Evolutionary conservation across 2,329 filamentous ascomycete species (phyloP).

Genomic region (Fonsecaea monophora): DNA sequence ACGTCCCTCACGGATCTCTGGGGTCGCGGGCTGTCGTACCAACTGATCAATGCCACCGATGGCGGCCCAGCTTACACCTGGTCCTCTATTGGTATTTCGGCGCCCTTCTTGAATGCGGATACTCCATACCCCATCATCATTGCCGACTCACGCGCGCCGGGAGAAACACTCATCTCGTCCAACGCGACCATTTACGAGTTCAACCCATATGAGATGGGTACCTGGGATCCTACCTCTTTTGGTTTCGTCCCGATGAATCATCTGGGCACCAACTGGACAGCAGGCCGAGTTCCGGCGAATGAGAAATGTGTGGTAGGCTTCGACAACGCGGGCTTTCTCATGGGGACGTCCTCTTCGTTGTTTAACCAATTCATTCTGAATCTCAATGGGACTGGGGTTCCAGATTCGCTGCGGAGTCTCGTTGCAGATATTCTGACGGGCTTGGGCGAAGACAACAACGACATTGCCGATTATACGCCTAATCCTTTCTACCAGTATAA

Average conservation of each 20-base stretch:
- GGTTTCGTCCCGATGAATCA: constrained; percentile 75
- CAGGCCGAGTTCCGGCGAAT: constrained; percentile 62
- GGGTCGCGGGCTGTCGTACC: constrained; percentile 84
- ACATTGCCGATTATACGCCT: constrained; percentile 75
- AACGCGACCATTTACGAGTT: constrained; percentile 81
- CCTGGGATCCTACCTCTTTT: constrained; percentile 74
- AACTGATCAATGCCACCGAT: constrained; percentile 76
- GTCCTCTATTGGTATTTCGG: constrained; percentile 73
- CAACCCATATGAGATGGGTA: constrained; percentile 78
- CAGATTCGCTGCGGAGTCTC: constrained; percentile 59
- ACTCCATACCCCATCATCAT: constrained; percentile 77
- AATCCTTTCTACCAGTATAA: constrained; percentile 78
- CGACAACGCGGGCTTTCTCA: constrained; percentile 81
- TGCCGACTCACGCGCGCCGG: constrained; percentile 70
- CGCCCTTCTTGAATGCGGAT: constrained; percentile 67
- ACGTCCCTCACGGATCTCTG: constrained; percentile 86
- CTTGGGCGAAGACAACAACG: constrained; percentile 67
- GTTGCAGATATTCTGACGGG: constrained; percentile 56
- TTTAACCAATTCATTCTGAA: constrained; percentile 80
- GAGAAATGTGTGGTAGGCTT: constrained; percentile 76
- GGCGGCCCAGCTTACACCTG: constrained; percentile 81
- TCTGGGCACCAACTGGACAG: constrained; percentile 74
- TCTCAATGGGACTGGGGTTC: constrained; percentile 61
- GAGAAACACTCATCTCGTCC: constrained; percentile 65
- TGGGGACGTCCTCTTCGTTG: constrained; percentile 83